Conservation (phyloP, 768 basidiomycete genomes). For the Amanita thiersii region DNA sequence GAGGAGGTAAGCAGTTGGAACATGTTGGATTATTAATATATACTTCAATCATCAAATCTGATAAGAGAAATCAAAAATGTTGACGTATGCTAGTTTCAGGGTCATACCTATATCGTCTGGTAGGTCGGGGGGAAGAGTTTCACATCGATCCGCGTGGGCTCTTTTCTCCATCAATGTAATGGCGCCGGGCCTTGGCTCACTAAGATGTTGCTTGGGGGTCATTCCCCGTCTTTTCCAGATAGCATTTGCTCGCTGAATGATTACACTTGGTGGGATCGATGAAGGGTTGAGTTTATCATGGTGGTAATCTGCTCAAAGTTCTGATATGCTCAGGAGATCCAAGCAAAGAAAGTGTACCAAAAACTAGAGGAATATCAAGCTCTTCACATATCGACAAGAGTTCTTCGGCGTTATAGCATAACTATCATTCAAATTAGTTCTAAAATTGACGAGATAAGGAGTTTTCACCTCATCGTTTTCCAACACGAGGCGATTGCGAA, state of each 20-base stretch:
- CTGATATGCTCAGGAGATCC: background rate
- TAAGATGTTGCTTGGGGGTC: conserved; percentile 86
- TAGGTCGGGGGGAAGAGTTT: conserved; percentile 51
- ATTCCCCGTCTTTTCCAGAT: conserved; percentile 77
- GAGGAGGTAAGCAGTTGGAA: background rate
- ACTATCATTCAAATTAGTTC: conserved; percentile 16
- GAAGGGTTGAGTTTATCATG: conserved; percentile 69
- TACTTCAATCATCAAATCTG: conserved; percentile 83
- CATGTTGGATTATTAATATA: conserved; percentile 8
- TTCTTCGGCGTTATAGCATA: conserved; percentile 88
- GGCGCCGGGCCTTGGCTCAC: conserved; percentile 83
- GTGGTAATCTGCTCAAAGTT: conserved; percentile 55
- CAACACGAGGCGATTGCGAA: conserved; percentile 71
- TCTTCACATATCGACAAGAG: conserved; percentile 83
- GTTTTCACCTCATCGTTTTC: conserved; percentile 85
- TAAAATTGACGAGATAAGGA: background rate
- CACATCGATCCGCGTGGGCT: conserved; percentile 82
- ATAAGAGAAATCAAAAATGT: conserved; percentile 10
- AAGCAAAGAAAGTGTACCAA: conserved; percentile 28
- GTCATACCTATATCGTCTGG: conserved; percentile 59
- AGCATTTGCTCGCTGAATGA: conserved; percentile 68
- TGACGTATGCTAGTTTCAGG: conserved; percentile 6
- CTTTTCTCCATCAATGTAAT: conserved; percentile 76
- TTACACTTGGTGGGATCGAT: conserved; percentile 47
- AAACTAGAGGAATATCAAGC: conserved; percentile 65